Percentiles rank a stretch among this genome's conserved stretches.
These are phyloP conservation scores for Diospyros kaki DNA, from an alignment of 148 eudicot genomes.

Conservation along the genomic window DNA sequence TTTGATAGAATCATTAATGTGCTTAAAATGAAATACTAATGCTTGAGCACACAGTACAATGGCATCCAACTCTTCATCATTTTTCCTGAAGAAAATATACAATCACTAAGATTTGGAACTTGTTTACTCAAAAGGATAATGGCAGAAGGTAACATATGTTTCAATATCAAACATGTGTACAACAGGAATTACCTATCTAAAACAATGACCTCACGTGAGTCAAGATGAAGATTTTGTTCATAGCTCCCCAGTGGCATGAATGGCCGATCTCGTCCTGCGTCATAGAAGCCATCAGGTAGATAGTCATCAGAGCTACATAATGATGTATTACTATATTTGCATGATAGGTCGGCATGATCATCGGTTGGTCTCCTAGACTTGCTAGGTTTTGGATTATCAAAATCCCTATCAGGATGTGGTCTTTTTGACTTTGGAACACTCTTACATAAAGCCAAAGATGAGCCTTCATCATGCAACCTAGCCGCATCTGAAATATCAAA, in stretches of 20 bases:
- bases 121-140: neutral
- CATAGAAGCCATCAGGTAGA: slow-evolving; percentile 93
- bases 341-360: slow-evolving; percentile 43
- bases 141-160: neutral
- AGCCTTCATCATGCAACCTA: slow-evolving; percentile 30
- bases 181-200: slow-evolving; percentile 59
- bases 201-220: slow-evolving; percentile 89
- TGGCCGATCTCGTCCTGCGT: slow-evolving; percentile 97
- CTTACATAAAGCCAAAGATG: slow-evolving; percentile 32
- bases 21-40: slow-evolving; percentile 51
- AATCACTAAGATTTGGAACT: neutral
- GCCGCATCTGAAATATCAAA: slow-evolving; percentile 25
- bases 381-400: slow-evolving; percentile 78
- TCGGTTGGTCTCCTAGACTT: slow-evolving; percentile 60
- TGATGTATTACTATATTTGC: slow-evolving; percentile 63
- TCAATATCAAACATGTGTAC: neutral
- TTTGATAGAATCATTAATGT: slow-evolving; percentile 41
- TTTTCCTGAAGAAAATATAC: slow-evolving; percentile 43
- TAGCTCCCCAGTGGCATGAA: slow-evolving; percentile 67
- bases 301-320: slow-evolving; percentile 72
- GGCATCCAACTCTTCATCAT: slow-evolving; percentile 76
- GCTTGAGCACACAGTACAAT: slow-evolving; percentile 65
- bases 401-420: slow-evolving; percentile 55
- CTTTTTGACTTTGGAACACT: slow-evolving; percentile 65
- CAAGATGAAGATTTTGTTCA: slow-evolving; percentile 50